phyloP scores from a whole-genome alignment of 2,329 filamentous ascomycete genomes.

The Bertia moriformis region DNA sequence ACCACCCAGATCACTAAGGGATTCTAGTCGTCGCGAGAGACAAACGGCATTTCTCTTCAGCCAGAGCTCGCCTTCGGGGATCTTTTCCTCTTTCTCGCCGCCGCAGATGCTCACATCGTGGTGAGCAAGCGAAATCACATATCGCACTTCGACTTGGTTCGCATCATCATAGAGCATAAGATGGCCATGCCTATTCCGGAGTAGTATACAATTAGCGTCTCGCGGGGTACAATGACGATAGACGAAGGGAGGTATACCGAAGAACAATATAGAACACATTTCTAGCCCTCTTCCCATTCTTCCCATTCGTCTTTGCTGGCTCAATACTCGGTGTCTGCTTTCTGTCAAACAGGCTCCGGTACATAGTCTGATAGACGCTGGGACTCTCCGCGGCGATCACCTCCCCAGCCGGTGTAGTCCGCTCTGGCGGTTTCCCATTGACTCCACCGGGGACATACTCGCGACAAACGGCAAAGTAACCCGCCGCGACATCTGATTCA shows the following conservation, averaged over 20 bases:
- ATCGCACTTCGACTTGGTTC: conserved; percentile 85
- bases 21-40: conserved; percentile 48
- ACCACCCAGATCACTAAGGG: neutral
- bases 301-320: neutral
- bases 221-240: neutral
- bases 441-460: conserved; percentile 75
- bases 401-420: conserved; percentile 34
- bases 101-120: conserved; percentile 76
- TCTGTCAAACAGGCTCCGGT: conserved; percentile 76
- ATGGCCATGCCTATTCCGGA: conserved; percentile 60
- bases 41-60: conserved; percentile 88
- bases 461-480: conserved; percentile 88
- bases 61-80: conserved; percentile 84
- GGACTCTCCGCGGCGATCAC: conserved; percentile 55
- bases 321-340: neutral
- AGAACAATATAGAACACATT: conserved; percentile 91
- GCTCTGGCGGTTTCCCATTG: conserved; percentile 61
- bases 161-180: conserved; percentile 95
- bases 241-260: conserved; percentile 35
- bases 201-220: neutral
- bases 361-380: conserved; percentile 97
- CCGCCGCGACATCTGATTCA: conserved; percentile 38
- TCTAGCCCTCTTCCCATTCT: conserved; percentile 29
- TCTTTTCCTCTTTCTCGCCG: conserved; percentile 53
- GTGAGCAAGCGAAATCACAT: conserved; percentile 84